phyloP scores from a whole-genome alignment of 805 yeast species.

The Cyberlindnera amylophila region DNA sequence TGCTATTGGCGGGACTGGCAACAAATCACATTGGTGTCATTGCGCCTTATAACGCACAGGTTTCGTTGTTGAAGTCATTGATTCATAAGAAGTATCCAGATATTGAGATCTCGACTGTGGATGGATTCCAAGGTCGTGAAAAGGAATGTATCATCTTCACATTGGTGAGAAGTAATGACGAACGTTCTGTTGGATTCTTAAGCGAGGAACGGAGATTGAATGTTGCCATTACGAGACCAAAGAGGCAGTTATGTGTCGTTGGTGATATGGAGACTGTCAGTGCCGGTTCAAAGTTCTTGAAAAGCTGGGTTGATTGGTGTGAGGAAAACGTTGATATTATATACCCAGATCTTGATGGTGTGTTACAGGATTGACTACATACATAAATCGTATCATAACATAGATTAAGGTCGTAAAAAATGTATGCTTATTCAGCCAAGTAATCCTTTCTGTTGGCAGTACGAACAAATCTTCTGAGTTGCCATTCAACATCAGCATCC shows the following conservation, averaged over 20 bases:
- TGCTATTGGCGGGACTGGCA: slow-evolving; percentile 50
- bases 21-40: slow-evolving; percentile 72
- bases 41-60: slow-evolving; percentile 90
- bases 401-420: no score
- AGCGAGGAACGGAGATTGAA: slow-evolving; percentile 76
- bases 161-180: slow-evolving; percentile 75
- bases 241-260: slow-evolving; percentile 76
- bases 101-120: slow-evolving; percentile 85
- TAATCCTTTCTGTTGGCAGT: slow-evolving; percentile 96
- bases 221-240: slow-evolving; percentile 91
- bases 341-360: slow-evolving; percentile 50
- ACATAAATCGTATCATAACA: background rate
- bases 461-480: slow-evolving; percentile 84
- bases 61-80: slow-evolving; percentile 41
- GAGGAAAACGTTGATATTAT: slow-evolving; percentile 58
- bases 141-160: slow-evolving; percentile 81
- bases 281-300: slow-evolving; percentile 42
- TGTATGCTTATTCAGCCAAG: slow-evolving; percentile 32
- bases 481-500: slow-evolving; percentile 99
- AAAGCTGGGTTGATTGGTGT: slow-evolving; percentile 66
- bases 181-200: slow-evolving; percentile 74
- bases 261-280: slow-evolving; percentile 78
- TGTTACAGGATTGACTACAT: slow-evolving; percentile 16
- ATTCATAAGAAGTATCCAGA: slow-evolving; percentile 26
- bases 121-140: slow-evolving; percentile 96